Evolutionary conservation across 1,284 basidiomycete species (phyloP).

Genomic region (Taiwanofungus camphoratus): DNA sequence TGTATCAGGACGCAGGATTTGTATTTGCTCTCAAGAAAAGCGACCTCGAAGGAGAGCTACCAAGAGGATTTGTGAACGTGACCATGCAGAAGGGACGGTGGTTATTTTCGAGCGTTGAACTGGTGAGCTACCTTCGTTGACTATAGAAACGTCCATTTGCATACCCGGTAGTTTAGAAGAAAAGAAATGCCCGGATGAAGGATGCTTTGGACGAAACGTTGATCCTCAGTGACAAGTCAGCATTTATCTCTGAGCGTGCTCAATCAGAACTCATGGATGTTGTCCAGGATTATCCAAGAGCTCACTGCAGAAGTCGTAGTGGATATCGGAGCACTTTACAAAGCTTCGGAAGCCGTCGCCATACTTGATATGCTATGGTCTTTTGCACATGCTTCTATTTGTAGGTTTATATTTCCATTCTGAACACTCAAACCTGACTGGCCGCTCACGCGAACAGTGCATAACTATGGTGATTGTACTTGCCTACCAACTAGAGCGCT

Average conservation of each 20-base stretch:
- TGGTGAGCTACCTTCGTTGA: slow-evolving; percentile 42
- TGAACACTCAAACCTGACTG: too few relatives aligned
- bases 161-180: slow-evolving; percentile 46
- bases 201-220: slow-evolving; percentile 81
- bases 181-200: slow-evolving; percentile 79
- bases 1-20: slow-evolving; percentile 70
- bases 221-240: slow-evolving; percentile 71
- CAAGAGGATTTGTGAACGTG: slow-evolving; percentile 66
- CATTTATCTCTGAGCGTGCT: background rate
- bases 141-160: background rate
- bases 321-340: slow-evolving; percentile 74
- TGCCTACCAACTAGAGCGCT: too few relatives aligned
- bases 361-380: slow-evolving; percentile 83
- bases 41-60: slow-evolving; percentile 56
- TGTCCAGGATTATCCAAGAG: slow-evolving; percentile 64
- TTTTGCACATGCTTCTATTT: slow-evolving; percentile 76
- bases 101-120: slow-evolving; percentile 74
- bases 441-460: slow-evolving; percentile 37
- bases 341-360: slow-evolving; percentile 85
- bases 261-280: background rate
- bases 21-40: slow-evolving; percentile 64
- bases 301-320: slow-evolving; percentile 60
- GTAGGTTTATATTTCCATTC: slow-evolving; percentile 34
- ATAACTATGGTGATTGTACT: slow-evolving; percentile 55
- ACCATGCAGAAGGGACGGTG: slow-evolving; percentile 62